A percentile compares a stretch with the other conserved stretches of the same genome.
These are phyloP conservation scores for Cryoendolithus antarcticus DNA, from an alignment of 2,329 filamentous ascomycete genomes.

Conservation along the genomic window DNA sequence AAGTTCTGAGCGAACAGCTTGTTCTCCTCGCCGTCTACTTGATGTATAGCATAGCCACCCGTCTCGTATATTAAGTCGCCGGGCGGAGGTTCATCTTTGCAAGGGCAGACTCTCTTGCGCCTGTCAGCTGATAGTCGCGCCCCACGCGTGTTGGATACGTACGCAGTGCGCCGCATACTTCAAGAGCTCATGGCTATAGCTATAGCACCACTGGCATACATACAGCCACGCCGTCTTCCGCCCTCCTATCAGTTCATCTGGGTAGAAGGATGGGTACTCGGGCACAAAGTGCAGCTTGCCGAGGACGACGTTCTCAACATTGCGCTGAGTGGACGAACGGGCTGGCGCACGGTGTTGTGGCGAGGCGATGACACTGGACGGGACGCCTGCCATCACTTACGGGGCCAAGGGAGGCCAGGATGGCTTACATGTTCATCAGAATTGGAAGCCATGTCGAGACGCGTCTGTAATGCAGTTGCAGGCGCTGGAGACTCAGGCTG, in stretches of 20 bases:
- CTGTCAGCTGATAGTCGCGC: background rate
- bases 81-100: conserved; percentile 38
- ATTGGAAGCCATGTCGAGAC: no score
- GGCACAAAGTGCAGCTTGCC: conserved; percentile 74
- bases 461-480: no score
- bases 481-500: no score
- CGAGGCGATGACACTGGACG: conserved; percentile 3
- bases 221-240: conserved; percentile 48
- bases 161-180: conserved; percentile 34
- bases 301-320: conserved; percentile 76
- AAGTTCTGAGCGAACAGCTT: conserved; percentile 87
- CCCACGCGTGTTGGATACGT: no score
- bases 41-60: conserved; percentile 75
- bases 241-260: conserved; percentile 46
- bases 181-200: conserved; percentile 56
- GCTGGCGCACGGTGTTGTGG: conserved; percentile 5
- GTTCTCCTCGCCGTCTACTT: conserved; percentile 80
- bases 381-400: background rate
- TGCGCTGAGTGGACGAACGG: conserved; percentile 45
- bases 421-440: no score
- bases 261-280: conserved; percentile 88
- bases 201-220: conserved; percentile 88
- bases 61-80: conserved; percentile 67
- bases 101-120: conserved; percentile 31
- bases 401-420: no score